phyloP scores from a whole-genome alignment of 139 green algal genomes.

The Closterium sp. region DNA sequence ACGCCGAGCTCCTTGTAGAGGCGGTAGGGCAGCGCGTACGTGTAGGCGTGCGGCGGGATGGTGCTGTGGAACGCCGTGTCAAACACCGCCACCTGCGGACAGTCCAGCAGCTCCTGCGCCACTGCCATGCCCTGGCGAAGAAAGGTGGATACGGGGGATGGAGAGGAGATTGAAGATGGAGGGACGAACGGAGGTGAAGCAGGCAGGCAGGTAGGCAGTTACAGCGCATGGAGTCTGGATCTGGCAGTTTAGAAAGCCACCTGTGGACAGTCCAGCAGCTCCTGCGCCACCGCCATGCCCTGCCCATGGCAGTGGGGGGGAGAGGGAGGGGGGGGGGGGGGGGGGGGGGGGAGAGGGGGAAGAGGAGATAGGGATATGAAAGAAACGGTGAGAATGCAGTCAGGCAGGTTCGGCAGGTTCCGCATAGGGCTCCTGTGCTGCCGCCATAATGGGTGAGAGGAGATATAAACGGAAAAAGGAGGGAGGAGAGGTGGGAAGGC shows the following conservation, averaged over 20 bases:
- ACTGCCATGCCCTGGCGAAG: slow-evolving; percentile 53
- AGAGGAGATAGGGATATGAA: background rate
- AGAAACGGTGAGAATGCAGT: no score
- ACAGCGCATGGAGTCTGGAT: slow-evolving; percentile 94
- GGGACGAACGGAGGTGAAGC: background rate
- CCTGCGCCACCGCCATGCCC: slow-evolving; percentile 45
- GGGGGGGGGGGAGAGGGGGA: background rate
- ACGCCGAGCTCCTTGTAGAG: slow-evolving; percentile 67
- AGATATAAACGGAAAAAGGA: no score
- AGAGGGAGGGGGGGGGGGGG: background rate
- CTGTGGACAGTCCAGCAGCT: slow-evolving; percentile 59
- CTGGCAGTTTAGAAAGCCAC: slow-evolving; percentile 90
- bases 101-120: slow-evolving; percentile 45
- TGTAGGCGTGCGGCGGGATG: slow-evolving; percentile 76
- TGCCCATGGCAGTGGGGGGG: background rate
- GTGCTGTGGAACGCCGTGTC: slow-evolving; percentile 91
- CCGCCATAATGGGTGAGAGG: no score
- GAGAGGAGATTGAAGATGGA: background rate
- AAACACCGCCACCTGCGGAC: slow-evolving; percentile 84
- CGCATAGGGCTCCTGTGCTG: no score
- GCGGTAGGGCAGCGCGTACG: slow-evolving; percentile 81
- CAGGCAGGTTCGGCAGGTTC: no score
- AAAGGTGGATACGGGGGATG: no score
- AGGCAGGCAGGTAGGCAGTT: background rate
- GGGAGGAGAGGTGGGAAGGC: no score